Evolutionary conservation across 2,329 filamentous ascomycete genomes (phyloP), one percentile per base, ranked within the genome.

Genomic region (Didymella glomerata): DNA sequence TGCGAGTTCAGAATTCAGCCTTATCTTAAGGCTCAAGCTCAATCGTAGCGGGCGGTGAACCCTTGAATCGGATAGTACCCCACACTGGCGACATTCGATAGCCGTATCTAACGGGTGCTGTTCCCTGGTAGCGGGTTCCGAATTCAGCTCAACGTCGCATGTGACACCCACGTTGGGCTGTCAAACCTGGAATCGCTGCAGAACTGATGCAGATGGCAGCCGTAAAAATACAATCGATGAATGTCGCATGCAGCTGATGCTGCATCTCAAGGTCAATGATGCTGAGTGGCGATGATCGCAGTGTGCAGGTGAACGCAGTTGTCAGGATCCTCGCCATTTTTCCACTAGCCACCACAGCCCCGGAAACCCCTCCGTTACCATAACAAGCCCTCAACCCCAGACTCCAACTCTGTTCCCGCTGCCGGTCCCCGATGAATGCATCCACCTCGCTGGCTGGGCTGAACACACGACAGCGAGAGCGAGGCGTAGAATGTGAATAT

Each of bases 21-120:
- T 36, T 36, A 48, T 32, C 32, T 27, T n/a, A 28, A n/a, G 27
- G 34, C 32, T 50, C 18, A 4, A n/a, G 32, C 32, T 36, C 16
- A 14, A 47, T 18, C 40, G 13, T 27, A 46, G 32, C 20, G 32
- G 53, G 32, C 20, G 32, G 53, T 30, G 24, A 40, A 41, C 22
- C n/a, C 18, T 42, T 36, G n/a, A 10, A 18, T 50, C 40, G 47
- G 47, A 44, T 27, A 44, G 25, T 25, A 44, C 44, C 42, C 49
- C 55, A 57, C 48, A 46, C 44, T 30, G 20, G 47, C 48, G 22
- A 36, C 28, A 44, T 48, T 40, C 22, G 38, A 53, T 48, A 48
- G 36, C 52, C 36, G 16, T 4, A 14, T 27, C 20, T n/a, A 51
- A 51, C 40, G 36, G 54, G 13, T 22, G 22, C 42, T 53, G 48